Percentiles rank a stretch among this genome's conserved stretches.
Evolutionary conservation across 1,139 yeast genomes (phyloP).

Genomic region (Kazachstania sp.): DNA sequence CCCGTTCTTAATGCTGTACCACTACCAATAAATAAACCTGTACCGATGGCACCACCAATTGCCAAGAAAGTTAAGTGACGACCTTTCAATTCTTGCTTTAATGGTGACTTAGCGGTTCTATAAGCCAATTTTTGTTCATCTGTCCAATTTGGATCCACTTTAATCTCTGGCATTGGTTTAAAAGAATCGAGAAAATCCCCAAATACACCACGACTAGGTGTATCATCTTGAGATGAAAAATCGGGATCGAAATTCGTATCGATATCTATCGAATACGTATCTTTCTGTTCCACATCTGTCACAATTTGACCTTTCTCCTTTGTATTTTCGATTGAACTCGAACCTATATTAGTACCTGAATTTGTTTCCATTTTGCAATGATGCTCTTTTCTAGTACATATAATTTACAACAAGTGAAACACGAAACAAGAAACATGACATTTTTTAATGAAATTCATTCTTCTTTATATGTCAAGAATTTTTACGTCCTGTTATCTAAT

Average conservation of each 20-base stretch:
- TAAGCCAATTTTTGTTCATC: conserved; percentile 63
- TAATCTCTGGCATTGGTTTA: conserved; percentile 45
- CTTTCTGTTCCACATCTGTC: conserved; percentile 2
- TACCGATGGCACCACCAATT: conserved; percentile 58
- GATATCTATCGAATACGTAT: conserved; percentile 4
- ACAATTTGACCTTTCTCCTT: neutral
- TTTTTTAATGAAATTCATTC: no score
- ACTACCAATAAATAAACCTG: conserved; percentile 55
- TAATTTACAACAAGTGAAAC: neutral
- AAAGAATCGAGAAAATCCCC: conserved; percentile 45
- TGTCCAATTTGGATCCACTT: conserved; percentile 57
- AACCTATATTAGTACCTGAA: neutral
- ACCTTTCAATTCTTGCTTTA: conserved; percentile 54
- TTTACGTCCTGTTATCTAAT: no score
- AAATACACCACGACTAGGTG: neutral
- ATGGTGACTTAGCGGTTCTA: conserved; percentile 61
- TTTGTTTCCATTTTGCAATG: neutral
- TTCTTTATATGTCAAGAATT: no score
- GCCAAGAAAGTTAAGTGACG: conserved; percentile 64
- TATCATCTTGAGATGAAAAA: neutral
- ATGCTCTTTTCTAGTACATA: neutral
- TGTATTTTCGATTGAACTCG: neutral
- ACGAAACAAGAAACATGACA: no score
- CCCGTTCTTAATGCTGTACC: conserved; percentile 55
- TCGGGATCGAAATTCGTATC: conserved; percentile 1